These are phyloP conservation scores for Daldinia grandis DNA, from an alignment of 495 filamentous ascomycete genomes.

Conservation along the genomic window DNA sequence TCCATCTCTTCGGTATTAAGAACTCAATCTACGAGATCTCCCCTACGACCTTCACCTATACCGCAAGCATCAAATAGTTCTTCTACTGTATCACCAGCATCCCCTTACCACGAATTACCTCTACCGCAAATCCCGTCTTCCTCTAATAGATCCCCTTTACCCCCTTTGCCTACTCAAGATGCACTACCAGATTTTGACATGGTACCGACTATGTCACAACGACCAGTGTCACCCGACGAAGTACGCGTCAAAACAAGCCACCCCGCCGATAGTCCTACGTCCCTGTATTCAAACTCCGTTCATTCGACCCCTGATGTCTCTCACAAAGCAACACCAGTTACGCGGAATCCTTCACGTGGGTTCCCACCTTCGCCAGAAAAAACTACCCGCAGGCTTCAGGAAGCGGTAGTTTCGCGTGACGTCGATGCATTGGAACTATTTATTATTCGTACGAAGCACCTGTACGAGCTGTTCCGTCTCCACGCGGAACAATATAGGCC, in stretches of 20 bases:
- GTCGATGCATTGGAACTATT: conserved; percentile 76
- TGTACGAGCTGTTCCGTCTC: conserved; percentile 71
- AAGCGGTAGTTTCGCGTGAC: conserved; percentile 53
- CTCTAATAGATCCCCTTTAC: conserved; percentile 34
- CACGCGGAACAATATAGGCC: conserved; percentile 76
- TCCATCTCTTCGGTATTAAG: conserved; percentile 43
- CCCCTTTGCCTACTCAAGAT: conserved; percentile 33
- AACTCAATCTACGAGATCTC: conserved; percentile 43
- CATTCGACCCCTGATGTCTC: conserved; percentile 42
- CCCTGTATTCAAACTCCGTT: conserved; percentile 33
- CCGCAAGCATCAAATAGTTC: conserved; percentile 26
- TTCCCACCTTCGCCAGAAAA: conserved; percentile 40
- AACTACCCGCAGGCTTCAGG: conserved; percentile 44
- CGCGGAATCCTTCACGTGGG: conserved; percentile 36
- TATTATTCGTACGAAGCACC: conserved; percentile 68
- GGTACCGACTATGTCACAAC: conserved; percentile 23
- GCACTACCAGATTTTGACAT: conserved; percentile 36
- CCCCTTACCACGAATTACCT: conserved; percentile 17
- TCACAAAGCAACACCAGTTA: conserved; percentile 43
- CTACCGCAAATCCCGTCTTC: conserved; percentile 15
- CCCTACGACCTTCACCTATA: conserved; percentile 35
- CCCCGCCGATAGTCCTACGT: conserved; percentile 33
- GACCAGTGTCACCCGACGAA: conserved; percentile 41
- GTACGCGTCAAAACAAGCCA: conserved; percentile 29
- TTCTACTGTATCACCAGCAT: conserved; percentile 35